These are phyloP conservation scores for Physcia stellaris DNA, from an alignment of 495 filamentous ascomycete species.

Conservation along the genomic window DNA sequence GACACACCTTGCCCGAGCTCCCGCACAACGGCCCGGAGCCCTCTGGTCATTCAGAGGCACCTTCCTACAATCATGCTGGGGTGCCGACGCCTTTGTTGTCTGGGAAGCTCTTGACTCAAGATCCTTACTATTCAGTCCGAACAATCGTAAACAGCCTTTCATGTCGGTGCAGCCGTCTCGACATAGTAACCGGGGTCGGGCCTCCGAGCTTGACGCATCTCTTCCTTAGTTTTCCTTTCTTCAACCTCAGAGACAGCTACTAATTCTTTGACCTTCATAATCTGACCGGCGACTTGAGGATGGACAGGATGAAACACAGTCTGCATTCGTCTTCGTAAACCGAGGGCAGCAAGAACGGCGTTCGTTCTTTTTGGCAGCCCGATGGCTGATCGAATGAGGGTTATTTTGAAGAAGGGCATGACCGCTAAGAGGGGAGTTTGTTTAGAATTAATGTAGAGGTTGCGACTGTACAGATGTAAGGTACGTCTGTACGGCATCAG, in stretches of 20 bases:
- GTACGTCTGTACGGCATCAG: too few species aligned
- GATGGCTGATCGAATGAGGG: slow-evolving; percentile 83
- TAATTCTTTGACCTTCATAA: slow-evolving; percentile 96
- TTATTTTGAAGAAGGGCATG: slow-evolving; percentile 93
- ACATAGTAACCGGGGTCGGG: slow-evolving; percentile 79
- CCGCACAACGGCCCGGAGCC: too few species aligned
- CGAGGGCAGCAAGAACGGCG: slow-evolving; percentile 78
- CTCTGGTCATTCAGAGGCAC: too few species aligned
- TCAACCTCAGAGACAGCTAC: slow-evolving; percentile 79
- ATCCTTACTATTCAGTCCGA: too few species aligned
- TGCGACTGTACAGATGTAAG: background rate
- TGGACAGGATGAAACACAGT: slow-evolving; percentile 88
- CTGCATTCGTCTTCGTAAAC: slow-evolving; percentile 71
- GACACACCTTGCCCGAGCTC: too few species aligned
- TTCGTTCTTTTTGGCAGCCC: slow-evolving; percentile 71
- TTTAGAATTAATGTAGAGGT: background rate
- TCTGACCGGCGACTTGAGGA: slow-evolving; percentile 76
- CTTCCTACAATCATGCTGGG: too few species aligned
- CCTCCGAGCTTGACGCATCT: slow-evolving; percentile 59
- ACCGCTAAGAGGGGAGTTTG: too few species aligned
- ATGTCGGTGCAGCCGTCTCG: slow-evolving; percentile 48
- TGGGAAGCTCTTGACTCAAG: too few species aligned
- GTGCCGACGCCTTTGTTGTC: too few species aligned
- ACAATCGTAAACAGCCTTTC: too few species aligned
- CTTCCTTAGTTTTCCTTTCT: slow-evolving; percentile 47